Evolutionary conservation across 1,284 basidiomycete species (phyloP).

Genomic region (Mycena sp.): DNA sequence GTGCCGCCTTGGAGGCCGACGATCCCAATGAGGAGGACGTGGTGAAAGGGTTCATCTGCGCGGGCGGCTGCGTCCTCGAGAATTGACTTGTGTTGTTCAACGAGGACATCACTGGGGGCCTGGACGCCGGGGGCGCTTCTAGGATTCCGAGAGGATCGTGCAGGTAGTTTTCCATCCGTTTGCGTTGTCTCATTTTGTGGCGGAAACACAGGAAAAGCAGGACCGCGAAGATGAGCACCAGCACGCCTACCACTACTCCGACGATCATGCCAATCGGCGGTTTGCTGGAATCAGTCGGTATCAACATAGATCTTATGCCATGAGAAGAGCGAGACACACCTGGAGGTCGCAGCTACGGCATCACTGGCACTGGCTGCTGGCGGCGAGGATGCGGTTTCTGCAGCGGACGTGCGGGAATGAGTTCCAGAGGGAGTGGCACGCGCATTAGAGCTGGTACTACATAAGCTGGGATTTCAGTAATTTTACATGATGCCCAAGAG

Average conservation of each 20-base stretch:
- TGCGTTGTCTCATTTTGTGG: background rate
- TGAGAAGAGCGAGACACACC: background rate
- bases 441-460: no score
- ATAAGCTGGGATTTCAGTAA: no score
- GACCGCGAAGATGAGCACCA: background rate
- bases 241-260: background rate
- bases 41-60: background rate
- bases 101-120: background rate
- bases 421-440: no score
- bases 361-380: no score
- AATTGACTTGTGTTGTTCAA: background rate
- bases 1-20: background rate
- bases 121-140: background rate
- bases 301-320: background rate
- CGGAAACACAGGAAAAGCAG: background rate
- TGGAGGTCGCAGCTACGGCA: background rate
- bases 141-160: background rate
- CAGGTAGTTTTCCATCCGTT: no score
- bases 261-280: conserved; percentile 2
- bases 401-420: no score
- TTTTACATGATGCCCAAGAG: no score
- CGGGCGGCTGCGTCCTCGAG: background rate
- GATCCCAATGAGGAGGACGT: background rate
- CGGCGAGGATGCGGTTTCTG: no score
- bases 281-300: background rate